phyloP scores from a whole-genome alignment of 805 yeast species.

The Yarrowia hollandica region DNA sequence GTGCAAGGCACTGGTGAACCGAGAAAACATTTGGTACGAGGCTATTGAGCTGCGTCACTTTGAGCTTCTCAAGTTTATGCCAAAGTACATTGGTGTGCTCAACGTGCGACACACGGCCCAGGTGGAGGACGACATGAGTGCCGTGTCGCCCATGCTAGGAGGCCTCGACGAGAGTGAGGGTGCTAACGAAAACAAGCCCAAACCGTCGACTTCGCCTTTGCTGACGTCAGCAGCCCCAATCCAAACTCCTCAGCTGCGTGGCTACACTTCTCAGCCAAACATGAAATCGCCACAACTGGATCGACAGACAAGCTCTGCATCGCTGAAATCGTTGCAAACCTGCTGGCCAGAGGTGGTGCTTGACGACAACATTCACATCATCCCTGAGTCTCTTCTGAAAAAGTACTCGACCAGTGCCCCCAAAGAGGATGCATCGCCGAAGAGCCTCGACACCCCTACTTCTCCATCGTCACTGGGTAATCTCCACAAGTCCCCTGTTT shows the following conservation, averaged over 20 bases:
- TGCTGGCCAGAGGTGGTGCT: conserved; percentile 77
- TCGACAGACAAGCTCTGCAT: conserved; percentile 19
- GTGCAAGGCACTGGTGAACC: conserved; percentile 85
- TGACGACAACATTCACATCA: conserved; percentile 88
- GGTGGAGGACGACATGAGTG: conserved; percentile 37
- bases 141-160: conserved; percentile 25
- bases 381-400: conserved; percentile 76
- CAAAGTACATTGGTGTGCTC: conserved; percentile 88
- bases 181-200: not conserved
- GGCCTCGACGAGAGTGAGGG: conserved; percentile 6
- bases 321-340: conserved; percentile 19
- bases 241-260: conserved; percentile 13
- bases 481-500: conserved; percentile 18
- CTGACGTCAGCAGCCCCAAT: not conserved
- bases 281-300: conserved; percentile 17
- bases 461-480: conserved; percentile 6
- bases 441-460: conserved; percentile 3
- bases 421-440: conserved; percentile 15
- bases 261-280: conserved; percentile 10
- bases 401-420: conserved; percentile 49
- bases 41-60: conserved; percentile 76
- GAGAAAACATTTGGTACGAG: conserved; percentile 92
- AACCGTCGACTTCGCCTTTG: not conserved
- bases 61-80: conserved; percentile 81
- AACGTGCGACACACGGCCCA: conserved; percentile 74